Evolutionary conservation across 352 stramenopile genomes (phyloP).

Genomic region (Paralagenidium karlingii): DNA sequence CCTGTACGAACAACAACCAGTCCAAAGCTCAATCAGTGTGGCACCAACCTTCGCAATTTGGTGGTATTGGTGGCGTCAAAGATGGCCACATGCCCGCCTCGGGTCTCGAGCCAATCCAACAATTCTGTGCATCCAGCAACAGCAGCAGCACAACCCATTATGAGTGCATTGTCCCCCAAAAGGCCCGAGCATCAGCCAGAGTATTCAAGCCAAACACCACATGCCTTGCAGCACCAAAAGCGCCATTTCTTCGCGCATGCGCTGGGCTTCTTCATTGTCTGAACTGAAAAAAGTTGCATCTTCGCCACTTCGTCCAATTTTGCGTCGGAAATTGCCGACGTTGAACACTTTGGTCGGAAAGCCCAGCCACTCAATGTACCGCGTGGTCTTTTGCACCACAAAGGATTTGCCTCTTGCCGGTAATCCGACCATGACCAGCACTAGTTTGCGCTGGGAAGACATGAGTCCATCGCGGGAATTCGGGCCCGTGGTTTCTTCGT

Average conservation of each 20-base stretch:
- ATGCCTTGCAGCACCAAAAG: constrained; percentile 64
- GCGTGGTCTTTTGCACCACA: constrained; percentile 87
- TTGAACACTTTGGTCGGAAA: constrained; percentile 91
- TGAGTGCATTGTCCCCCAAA: too few relatives aligned
- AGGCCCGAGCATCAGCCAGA: too few relatives aligned
- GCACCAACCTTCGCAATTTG: too few relatives aligned
- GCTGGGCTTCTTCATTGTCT: constrained; percentile 71
- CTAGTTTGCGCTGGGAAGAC: too few relatives aligned
- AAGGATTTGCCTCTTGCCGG: constrained; percentile 93
- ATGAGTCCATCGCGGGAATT: too few relatives aligned
- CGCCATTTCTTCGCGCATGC: constrained; percentile 82
- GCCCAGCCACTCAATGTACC: constrained; percentile 90
- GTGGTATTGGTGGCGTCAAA: constrained; percentile 96
- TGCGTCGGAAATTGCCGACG: constrained; percentile 87
- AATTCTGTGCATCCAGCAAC: too few relatives aligned
- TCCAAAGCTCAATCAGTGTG: too few relatives aligned
- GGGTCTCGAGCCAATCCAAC: constrained; percentile 83
- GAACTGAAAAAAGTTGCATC: constrained; percentile 87
- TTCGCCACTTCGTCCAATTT: constrained; percentile 53
- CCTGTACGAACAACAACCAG: too few relatives aligned
- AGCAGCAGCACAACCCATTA: background rate
- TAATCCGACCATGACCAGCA: constrained; percentile 91
- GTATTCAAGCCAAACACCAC: constrained; percentile 17
- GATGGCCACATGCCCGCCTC: constrained; percentile 83
- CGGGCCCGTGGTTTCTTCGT: too few relatives aligned